phyloP scores from a whole-genome alignment of 176 grass and related monocot species.

The Saccharum officinarum region DNA sequence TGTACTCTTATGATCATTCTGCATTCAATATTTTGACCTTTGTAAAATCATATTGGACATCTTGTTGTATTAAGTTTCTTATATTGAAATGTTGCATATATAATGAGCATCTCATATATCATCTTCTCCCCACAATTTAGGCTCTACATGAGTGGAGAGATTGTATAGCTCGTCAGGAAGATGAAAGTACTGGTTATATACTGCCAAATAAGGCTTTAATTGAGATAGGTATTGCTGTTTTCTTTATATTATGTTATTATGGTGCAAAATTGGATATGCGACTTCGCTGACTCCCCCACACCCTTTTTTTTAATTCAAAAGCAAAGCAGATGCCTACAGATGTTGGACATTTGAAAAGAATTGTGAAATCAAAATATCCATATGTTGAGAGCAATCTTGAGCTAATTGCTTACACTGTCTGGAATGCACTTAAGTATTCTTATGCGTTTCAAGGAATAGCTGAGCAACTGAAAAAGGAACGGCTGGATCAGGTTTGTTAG shows the following conservation, averaged over 20 bases:
- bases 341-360: slow-evolving; percentile 56
- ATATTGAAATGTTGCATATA: background rate
- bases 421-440: slow-evolving; percentile 57
- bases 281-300: slow-evolving; percentile 5
- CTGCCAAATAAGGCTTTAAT: slow-evolving; percentile 88
- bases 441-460: slow-evolving; percentile 59
- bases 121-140: slow-evolving; percentile 37
- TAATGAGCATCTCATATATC: slow-evolving; percentile 17
- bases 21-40: background rate
- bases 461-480: slow-evolving; percentile 69
- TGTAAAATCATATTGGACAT: slow-evolving; percentile 11
- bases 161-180: slow-evolving; percentile 63
- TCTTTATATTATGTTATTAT: background rate
- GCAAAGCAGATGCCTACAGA: slow-evolving; percentile 85
- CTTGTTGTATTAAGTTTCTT: background rate
- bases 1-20: slow-evolving; percentile 24
- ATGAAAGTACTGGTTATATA: slow-evolving; percentile 98
- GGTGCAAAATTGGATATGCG: slow-evolving; percentile 11
- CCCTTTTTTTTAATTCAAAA: slow-evolving; percentile 36
- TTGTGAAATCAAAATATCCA: slow-evolving; percentile 83
- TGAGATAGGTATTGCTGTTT: slow-evolving; percentile 77
- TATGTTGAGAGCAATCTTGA: slow-evolving; percentile 64
- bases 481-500: slow-evolving; percentile 36
- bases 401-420: slow-evolving; percentile 47
- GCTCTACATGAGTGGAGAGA: slow-evolving; percentile 89